Percentiles rank a stretch among this genome's conserved stretches.
Conservation (phyloP, 306 rosid species). For the Echinosophora koreensis region DNA sequence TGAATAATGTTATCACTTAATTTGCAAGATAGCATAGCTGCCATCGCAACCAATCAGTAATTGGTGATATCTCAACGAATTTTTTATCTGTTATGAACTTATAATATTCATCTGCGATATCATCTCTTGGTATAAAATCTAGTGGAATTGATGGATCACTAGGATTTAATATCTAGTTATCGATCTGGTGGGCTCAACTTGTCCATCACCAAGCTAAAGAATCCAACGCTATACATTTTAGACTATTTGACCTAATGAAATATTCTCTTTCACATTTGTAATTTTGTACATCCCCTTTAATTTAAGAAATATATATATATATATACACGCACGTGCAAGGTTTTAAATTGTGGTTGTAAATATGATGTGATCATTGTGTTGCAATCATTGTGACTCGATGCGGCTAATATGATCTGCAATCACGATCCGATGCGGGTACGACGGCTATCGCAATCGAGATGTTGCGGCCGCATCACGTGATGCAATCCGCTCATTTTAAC, state of each 20-base stretch:
- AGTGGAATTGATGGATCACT: slow-evolving; percentile 39
- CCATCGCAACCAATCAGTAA: slow-evolving; percentile 34
- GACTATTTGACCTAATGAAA: slow-evolving; percentile 26
- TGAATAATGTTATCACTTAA: slow-evolving; percentile 62
- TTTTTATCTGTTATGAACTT: background rate
- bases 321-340: no score
- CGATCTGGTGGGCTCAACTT: slow-evolving; percentile 36
- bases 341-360: no score
- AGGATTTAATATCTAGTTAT: background rate
- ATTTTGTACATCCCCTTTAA: background rate
- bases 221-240: slow-evolving; percentile 30
- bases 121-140: slow-evolving; percentile 30
- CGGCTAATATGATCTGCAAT: no score
- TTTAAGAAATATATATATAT: background rate
- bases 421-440: no score
- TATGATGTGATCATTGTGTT: no score
- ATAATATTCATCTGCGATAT: slow-evolving; percentile 23
- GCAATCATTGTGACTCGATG: no score
- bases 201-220: slow-evolving; percentile 12
- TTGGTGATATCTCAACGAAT: slow-evolving; percentile 36
- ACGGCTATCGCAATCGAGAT: no score
- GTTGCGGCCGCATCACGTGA: no score
- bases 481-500: no score
- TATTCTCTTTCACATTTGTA: slow-evolving; percentile 20
- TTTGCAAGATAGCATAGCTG: slow-evolving; percentile 48